Evolutionary conservation across 805 yeast genomes (phyloP).

Genomic region (Peterozyma toletana): DNA sequence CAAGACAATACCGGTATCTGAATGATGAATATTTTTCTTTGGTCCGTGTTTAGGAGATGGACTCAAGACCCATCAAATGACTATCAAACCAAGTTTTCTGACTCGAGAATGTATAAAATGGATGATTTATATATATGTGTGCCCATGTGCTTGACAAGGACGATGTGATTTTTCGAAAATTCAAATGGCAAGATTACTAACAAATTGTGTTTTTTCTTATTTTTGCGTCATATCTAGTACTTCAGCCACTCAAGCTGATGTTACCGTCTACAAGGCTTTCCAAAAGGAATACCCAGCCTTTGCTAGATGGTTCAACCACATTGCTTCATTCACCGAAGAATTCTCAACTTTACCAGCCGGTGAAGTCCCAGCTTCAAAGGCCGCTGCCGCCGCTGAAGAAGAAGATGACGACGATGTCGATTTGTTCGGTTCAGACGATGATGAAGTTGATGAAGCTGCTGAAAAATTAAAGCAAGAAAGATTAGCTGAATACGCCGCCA

Average conservation of each 20-base stretch:
- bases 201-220: background rate
- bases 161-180: too few species aligned
- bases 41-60: conserved; percentile 99
- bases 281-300: conserved; percentile 87
- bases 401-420: conserved; percentile 77
- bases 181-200: background rate
- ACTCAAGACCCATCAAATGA: conserved; percentile 92
- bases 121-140: conserved; percentile 1
- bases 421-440: conserved; percentile 90
- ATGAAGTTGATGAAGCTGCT: conserved; percentile 93
- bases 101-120: conserved; percentile 11
- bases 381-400: conserved; percentile 51
- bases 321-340: conserved; percentile 86
- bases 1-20: background rate
- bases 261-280: conserved; percentile 88
- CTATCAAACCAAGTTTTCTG: conserved; percentile 57
- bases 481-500: conserved; percentile 95
- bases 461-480: conserved; percentile 97
- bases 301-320: conserved; percentile 98
- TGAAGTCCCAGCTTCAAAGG: conserved; percentile 45
- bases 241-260: conserved; percentile 94
- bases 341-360: conserved; percentile 80
- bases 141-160: too few species aligned
- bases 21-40: conserved; percentile 64
- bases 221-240: conserved; percentile 37